Evolutionary conservation across 768 basidiomycete genomes (phyloP).

Genomic region (Trametes gibbosa): DNA sequence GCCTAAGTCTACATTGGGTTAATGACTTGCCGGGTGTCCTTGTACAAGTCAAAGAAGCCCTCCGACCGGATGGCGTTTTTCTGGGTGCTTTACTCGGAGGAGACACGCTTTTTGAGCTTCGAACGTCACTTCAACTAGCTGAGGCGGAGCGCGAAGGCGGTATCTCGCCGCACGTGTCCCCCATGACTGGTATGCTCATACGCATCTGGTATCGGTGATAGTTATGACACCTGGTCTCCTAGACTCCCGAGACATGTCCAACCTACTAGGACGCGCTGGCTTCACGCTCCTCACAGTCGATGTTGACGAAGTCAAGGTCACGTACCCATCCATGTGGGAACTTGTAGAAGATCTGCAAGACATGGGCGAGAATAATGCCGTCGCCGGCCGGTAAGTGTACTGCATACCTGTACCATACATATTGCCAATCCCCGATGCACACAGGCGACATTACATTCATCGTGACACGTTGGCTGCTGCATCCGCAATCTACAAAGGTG

Average conservation of each 20-base stretch:
- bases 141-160: conserved; percentile 94
- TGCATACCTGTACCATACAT: background rate
- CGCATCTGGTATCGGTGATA: background rate
- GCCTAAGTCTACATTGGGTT: conserved; percentile 92
- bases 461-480: conserved; percentile 90
- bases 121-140: conserved; percentile 91
- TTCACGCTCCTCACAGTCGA: conserved; percentile 95
- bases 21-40: conserved; percentile 93
- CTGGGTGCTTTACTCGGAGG: conserved; percentile 94
- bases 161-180: conserved; percentile 93
- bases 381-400: conserved; percentile 69
- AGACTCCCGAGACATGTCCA: conserved; percentile 94
- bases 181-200: conserved; percentile 86
- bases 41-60: conserved; percentile 79
- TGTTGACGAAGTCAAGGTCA: conserved; percentile 86
- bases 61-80: conserved; percentile 92
- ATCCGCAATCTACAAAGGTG: conserved; percentile 91
- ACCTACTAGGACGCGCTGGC: conserved; percentile 87
- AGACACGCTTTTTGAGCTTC: conserved; percentile 93
- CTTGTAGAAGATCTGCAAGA: conserved; percentile 88
- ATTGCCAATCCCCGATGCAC: background rate
- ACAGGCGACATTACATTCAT: conserved; percentile 63
- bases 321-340: conserved; percentile 96
- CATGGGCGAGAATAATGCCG: conserved; percentile 96
- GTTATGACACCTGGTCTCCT: background rate